Percentiles rank a stretch among this genome's conserved stretches.
Conservation (phyloP, 345 rosid genomes). For the Eucalyptus tenuipes region DNA sequence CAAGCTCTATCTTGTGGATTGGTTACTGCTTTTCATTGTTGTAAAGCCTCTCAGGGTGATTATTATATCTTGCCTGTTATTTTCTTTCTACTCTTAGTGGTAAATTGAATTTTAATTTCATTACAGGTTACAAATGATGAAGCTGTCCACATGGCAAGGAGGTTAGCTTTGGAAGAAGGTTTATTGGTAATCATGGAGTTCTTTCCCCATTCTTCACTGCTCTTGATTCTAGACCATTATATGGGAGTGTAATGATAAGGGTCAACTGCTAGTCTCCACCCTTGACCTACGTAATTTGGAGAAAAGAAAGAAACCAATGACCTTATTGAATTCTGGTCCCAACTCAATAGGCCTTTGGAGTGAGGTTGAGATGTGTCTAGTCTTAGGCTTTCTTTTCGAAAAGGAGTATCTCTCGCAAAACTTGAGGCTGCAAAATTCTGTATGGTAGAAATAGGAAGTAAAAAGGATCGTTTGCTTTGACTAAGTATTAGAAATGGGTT, state of each 20-base stretch:
- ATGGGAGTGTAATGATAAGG: not conserved
- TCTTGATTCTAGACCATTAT: not conserved
- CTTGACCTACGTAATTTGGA: not conserved
- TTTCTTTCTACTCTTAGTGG: not conserved
- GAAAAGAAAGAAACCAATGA: not conserved
- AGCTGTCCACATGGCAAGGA: conserved; percentile 89
- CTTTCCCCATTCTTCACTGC: not conserved
- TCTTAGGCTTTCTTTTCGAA: not conserved
- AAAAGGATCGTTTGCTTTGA: not conserved
- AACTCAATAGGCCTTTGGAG: not conserved
- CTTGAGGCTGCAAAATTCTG: not conserved
- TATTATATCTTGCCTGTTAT: not conserved
- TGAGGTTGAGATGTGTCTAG: not conserved
- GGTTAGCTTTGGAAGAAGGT: conserved; percentile 85
- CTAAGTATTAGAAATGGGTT: not conserved
- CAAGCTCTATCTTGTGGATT: not conserved
- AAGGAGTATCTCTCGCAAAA: not conserved
- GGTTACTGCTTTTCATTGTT: not conserved
- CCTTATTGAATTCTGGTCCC: not conserved
- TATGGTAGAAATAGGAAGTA: not conserved
- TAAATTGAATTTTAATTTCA: not conserved
- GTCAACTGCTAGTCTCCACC: not conserved
- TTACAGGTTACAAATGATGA: conserved; percentile 62
- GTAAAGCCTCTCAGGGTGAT: not conserved
- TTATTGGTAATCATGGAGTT: conserved; percentile 52